These are phyloP conservation scores for Dactylellina cionopaga DNA, from an alignment of 2,329 filamentous ascomycete species.

Conservation along the genomic window DNA sequence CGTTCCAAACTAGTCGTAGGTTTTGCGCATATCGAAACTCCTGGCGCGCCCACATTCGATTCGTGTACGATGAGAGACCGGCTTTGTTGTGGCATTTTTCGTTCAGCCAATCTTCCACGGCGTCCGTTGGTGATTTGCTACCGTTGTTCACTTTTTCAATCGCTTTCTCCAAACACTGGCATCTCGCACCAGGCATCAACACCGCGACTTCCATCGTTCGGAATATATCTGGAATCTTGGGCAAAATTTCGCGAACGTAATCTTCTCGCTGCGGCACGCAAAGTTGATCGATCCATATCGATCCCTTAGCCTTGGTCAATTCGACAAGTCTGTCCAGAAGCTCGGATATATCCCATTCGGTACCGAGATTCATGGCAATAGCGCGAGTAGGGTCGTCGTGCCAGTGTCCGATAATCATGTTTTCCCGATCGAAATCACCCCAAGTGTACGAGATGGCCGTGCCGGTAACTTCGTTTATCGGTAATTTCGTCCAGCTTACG, in stretches of 20 bases:
- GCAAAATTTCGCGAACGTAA: conserved; percentile 41
- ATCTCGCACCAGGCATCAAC: conserved; percentile 40
- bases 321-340: conserved; percentile 44
- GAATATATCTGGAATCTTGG: conserved; percentile 48
- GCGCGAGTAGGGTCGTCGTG: conserved; percentile 45
- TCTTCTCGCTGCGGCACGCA: conserved; percentile 45
- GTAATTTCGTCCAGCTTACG: conserved; percentile 37
- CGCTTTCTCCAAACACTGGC: conserved; percentile 34
- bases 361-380: conserved; percentile 44
- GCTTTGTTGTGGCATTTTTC: conserved; percentile 47
- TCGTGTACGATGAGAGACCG: conserved; percentile 49
- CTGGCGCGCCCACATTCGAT: conserved; percentile 51
- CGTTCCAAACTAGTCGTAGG: conserved; percentile 44
- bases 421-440: conserved; percentile 48
- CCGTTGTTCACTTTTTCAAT: conserved; percentile 25
- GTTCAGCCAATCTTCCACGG: conserved; percentile 45
- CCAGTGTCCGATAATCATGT: conserved; percentile 46
- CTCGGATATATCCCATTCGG: conserved; percentile 48
- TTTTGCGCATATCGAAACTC: conserved; percentile 47
- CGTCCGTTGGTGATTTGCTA: background rate
- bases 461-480: conserved; percentile 35
- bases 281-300: conserved; percentile 47
- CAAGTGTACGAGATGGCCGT: conserved; percentile 48
- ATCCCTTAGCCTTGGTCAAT: conserved; percentile 25
- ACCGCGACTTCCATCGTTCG: conserved; percentile 49